These are phyloP conservation scores for Penicillium sumatraense DNA, from an alignment of 2,329 filamentous ascomycete genomes.

Conservation along the genomic window DNA sequence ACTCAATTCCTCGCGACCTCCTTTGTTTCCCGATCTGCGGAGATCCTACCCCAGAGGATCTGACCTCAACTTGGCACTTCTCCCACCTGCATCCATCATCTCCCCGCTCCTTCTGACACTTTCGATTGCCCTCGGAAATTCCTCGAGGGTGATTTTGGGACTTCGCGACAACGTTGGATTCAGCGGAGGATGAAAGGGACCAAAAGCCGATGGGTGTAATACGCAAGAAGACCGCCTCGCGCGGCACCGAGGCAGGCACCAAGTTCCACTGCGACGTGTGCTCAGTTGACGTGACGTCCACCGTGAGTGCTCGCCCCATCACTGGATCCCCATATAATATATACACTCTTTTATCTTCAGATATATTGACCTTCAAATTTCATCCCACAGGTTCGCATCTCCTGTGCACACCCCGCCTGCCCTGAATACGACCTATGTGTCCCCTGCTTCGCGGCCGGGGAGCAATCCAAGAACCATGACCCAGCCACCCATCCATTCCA, in stretches of 20 bases:
- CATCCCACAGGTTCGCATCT: conserved; percentile 77
- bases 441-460: conserved; percentile 85
- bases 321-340: too few relatives aligned
- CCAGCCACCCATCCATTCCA: conserved; percentile 85
- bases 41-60: conserved; percentile 28
- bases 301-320: conserved; percentile 63
- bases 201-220: conserved; percentile 79
- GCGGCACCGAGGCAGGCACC: conserved; percentile 83
- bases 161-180: conserved; percentile 38
- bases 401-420: conserved; percentile 81
- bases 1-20: not conserved
- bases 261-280: conserved; percentile 99
- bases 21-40: conserved; percentile 19
- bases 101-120: conserved; percentile 8
- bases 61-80: conserved; percentile 4
- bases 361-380: not conserved
- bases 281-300: conserved; percentile 94
- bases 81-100: conserved; percentile 2
- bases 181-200: conserved; percentile 45
- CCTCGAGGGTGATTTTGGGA: conserved; percentile 34
- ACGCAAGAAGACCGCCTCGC: conserved; percentile 87
- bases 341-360: too few relatives aligned
- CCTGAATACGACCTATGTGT: conserved; percentile 97
- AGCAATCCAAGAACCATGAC: conserved; percentile 80
- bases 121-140: conserved; percentile 31